These are phyloP conservation scores for Plantago major DNA, from an alignment of 257 asterid genomes.

Conservation along the genomic window DNA sequence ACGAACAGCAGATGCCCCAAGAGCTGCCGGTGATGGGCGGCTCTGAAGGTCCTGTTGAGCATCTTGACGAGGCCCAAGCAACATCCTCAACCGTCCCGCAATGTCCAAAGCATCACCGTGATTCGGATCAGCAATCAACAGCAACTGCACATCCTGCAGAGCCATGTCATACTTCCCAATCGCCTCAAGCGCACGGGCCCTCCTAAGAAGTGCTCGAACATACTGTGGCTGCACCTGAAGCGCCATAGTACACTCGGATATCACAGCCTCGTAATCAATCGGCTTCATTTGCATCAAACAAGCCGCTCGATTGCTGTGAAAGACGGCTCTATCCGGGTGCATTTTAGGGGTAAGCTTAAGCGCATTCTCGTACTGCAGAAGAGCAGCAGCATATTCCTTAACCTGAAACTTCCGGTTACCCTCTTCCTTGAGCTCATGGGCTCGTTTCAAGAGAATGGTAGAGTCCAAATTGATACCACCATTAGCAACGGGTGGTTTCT, in stretches of 20 bases:
- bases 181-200: slow-evolving; percentile 91
- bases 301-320: slow-evolving; percentile 94
- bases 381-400: slow-evolving; percentile 74
- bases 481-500: slow-evolving; percentile 38
- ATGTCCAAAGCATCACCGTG: slow-evolving; percentile 70
- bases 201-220: slow-evolving; percentile 64
- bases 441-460: slow-evolving; percentile 62
- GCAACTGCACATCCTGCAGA: slow-evolving; percentile 67
- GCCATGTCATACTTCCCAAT: slow-evolving; percentile 77
- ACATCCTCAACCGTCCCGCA: slow-evolving; percentile 65
- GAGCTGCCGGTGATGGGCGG: slow-evolving; percentile 98
- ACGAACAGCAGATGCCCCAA: slow-evolving; percentile 96
- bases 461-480: slow-evolving; percentile 60
- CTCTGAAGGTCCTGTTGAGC: slow-evolving; percentile 95
- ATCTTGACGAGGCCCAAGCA: slow-evolving; percentile 65
- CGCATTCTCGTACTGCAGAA: slow-evolving; percentile 72
- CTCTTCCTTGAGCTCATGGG: slow-evolving; percentile 91
- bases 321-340: slow-evolving; percentile 87
- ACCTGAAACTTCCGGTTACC: slow-evolving; percentile 83
- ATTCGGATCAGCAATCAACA: slow-evolving; percentile 63
- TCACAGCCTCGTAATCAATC: slow-evolving; percentile 71
- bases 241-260: slow-evolving; percentile 71
- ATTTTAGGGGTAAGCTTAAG: slow-evolving; percentile 69
- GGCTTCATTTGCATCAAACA: slow-evolving; percentile 99
- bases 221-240: slow-evolving; percentile 76